Evolutionary conservation across 768 basidiomycete species (phyloP).

Genomic region (Lactarius sanguifluus): DNA sequence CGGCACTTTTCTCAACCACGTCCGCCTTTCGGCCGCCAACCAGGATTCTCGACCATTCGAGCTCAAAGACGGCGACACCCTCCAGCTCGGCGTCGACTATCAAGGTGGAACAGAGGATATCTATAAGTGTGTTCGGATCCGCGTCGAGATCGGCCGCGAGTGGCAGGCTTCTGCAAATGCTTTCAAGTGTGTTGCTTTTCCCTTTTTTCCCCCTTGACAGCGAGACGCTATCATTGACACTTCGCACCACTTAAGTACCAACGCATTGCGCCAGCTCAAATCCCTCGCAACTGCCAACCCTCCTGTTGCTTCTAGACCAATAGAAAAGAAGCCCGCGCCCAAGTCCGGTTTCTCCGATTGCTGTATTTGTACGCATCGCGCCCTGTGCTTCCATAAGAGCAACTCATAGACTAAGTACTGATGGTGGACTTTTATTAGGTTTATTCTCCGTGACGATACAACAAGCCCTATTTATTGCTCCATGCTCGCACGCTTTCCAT

Average conservation of each 20-base stretch:
- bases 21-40: slow-evolving; percentile 81
- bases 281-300: slow-evolving; percentile 49
- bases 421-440: slow-evolving; percentile 37
- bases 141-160: slow-evolving; percentile 84
- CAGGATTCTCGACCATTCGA: slow-evolving; percentile 73
- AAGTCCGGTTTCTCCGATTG: slow-evolving; percentile 69
- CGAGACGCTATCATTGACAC: neutral
- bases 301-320: slow-evolving; percentile 30
- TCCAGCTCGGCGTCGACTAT: slow-evolving; percentile 96
- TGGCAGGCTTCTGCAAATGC: slow-evolving; percentile 89
- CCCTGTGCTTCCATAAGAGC: slow-evolving; percentile 18
- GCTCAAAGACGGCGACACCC: slow-evolving; percentile 89
- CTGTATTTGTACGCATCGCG: slow-evolving; percentile 75
- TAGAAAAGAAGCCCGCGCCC: slow-evolving; percentile 32
- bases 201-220: slow-evolving; percentile 18
- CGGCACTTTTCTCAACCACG: slow-evolving; percentile 95
- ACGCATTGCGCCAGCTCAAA: slow-evolving; percentile 80
- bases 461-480: slow-evolving; percentile 96
- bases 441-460: slow-evolving; percentile 89
- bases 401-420: slow-evolving; percentile 1
- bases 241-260: slow-evolving; percentile 46
- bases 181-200: slow-evolving; percentile 68
- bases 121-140: slow-evolving; percentile 95
- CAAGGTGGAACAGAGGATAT: slow-evolving; percentile 97
- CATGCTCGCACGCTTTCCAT: slow-evolving; percentile 94